Evolutionary conservation across 192 early-diverging fungal genomes (phyloP), one percentile per base, ranked within the genome.

Genomic region (Umbelopsis sp.): DNA sequence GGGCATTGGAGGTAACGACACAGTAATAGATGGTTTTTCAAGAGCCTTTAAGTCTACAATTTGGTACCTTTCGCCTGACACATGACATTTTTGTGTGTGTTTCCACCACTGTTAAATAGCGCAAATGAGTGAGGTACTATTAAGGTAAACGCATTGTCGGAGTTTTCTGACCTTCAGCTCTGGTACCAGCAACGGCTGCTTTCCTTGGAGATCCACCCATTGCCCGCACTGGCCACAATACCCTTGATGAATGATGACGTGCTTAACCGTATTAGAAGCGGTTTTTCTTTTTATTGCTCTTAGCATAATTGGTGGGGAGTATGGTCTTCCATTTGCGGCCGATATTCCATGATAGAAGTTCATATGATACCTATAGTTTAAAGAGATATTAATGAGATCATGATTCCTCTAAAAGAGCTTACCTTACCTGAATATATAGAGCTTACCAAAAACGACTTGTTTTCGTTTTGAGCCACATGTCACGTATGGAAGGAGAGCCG

Each of bases 281-380:
- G n/a, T 14, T 12, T 25, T 0, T n/a, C 26, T 25, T 1, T 44
- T 6, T 24, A 47, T 17, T 11, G 66, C 66, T 31, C 45, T 67
- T 0, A 67, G 25, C 0, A n/a, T 36, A 14, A 67, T 14, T 3
- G 66, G 66, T 14, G 66, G 29, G 3, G 66, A 44, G 66, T 67
- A 67, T 0, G 66, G 66, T 47, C 66, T 20, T 25, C 66, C 66
- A 21, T 67, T 67, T 2, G n/a, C 38, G 17, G 66, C 21, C 3
- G 66, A 67, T 43, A 67, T 26, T 6, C 66, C 66, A 21, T 67
- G 66, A 16, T 26, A 67, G 25, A 67, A 67, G 41, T 67, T 67
- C 66, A 67, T 67, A 47, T 67, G 66, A 43, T 67, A 67, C 66
- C 66, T 67, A 4, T 3, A 1, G 10, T 8, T 22, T n/a, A 66